Evolutionary conservation across 768 basidiomycete genomes (phyloP).

Genomic region (Candolleomyces efflorescens): DNA sequence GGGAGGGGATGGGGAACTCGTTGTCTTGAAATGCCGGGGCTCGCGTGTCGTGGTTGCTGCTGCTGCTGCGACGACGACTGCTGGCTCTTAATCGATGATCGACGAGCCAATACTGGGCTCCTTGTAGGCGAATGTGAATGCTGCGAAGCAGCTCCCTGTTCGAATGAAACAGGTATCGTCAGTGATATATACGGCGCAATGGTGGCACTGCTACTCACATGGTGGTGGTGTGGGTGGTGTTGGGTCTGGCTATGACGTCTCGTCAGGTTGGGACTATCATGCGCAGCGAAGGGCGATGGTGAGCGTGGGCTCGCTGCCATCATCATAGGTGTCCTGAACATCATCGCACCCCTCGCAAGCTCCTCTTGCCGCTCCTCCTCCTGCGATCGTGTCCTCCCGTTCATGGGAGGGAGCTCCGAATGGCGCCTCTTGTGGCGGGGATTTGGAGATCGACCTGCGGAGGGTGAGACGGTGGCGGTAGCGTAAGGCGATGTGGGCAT

Average conservation of each 20-base stretch:
- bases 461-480: background rate
- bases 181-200: background rate
- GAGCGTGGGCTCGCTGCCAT: constrained; percentile 5
- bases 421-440: constrained; percentile 1
- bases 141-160: background rate
- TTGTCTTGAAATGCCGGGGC: constrained; percentile 1
- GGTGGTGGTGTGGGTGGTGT: background rate
- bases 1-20: constrained; percentile 9
- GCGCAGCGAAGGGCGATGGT: background rate
- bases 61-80: background rate
- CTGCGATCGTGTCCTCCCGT: background rate
- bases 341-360: constrained; percentile 9
- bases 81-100: constrained; percentile 7
- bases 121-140: background rate
- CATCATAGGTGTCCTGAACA: constrained; percentile 10
- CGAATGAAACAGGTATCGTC: background rate
- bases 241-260: constrained; percentile 1
- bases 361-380: constrained; percentile 6
- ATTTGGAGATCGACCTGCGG: constrained; percentile 4
- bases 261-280: background rate
- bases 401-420: constrained; percentile 4
- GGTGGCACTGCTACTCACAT: background rate
- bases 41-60: background rate
- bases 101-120: background rate
- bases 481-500: background rate